phyloP scores from a whole-genome alignment of 371 early-diverging fungal genomes.

The Parasitella parasitica region DNA sequence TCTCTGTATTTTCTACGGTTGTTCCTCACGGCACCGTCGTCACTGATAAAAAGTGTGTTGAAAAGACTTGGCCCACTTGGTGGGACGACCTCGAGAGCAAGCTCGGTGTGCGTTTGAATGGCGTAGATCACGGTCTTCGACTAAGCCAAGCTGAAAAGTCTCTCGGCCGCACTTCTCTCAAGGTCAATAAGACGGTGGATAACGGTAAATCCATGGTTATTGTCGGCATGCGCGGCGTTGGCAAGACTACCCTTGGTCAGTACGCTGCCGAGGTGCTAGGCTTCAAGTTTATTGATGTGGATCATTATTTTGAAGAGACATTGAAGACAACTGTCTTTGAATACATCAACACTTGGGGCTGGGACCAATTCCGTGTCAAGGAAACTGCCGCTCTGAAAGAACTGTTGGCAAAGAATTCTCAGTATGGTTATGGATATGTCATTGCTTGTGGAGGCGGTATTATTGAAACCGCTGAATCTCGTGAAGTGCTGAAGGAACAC shows the following conservation, averaged over 20 bases:
- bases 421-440: conserved; percentile 55
- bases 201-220: conserved; percentile 71
- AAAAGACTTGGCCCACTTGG: conserved; percentile 98
- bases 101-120: conserved; percentile 72
- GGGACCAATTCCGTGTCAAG: conserved; percentile 87
- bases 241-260: conserved; percentile 89
- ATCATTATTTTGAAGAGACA: conserved; percentile 74
- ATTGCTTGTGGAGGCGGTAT: conserved; percentile 96
- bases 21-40: conserved; percentile 77
- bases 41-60: conserved; percentile 93
- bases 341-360: conserved; percentile 77
- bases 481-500: conserved; percentile 63
- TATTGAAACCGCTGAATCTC: conserved; percentile 79
- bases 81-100: conserved; percentile 89
- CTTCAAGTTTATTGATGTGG: conserved; percentile 86
- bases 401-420: conserved; percentile 36
- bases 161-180: conserved; percentile 21
- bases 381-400: conserved; percentile 68
- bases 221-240: conserved; percentile 97
- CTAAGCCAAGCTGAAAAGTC: conserved; percentile 36
- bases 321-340: conserved; percentile 74
- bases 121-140: conserved; percentile 66
- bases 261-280: conserved; percentile 69
- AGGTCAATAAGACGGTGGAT: conserved; percentile 9
- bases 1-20: conserved; percentile 81